Evolutionary conservation across 2,329 filamentous ascomycete genomes (phyloP), one percentile per base, ranked within the genome.

Genomic region (Colletotrichum echinochloae): DNA sequence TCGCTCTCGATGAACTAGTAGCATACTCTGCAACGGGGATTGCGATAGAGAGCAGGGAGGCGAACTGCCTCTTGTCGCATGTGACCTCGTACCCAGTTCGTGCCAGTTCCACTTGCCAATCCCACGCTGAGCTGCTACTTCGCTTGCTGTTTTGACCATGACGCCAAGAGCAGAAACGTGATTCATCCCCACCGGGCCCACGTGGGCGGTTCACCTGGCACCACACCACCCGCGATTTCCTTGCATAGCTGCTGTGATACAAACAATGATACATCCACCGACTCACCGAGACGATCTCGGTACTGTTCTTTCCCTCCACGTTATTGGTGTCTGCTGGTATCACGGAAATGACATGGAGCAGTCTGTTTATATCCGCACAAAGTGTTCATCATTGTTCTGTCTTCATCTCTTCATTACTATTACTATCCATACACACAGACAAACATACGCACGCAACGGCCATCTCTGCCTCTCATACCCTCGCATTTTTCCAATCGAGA

Each of bases 401-500:
- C 41, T 70, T 71, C 69, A 56, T 69, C 60, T 65, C 60, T 44
- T 71, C 69, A 71, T 71, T 71, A 71, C 28, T 70, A 71, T 71
- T 71, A 71, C 60, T 70, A 71, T 68, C 68, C 64, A 71, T 71
- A 71, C 63, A 71, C 30, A 55, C 66, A 56, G 41, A 49, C 60
- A 66, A 65, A 56, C 69, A 60, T 26, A 26, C 59, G 20, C 41
- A 28, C 52, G 60, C 39, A 39, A 54, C 46, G 30, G 46, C 46
- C 61, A 30, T 46, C 51, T 63, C 37, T 26, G 30, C 60, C 56
- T 59, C 37, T 59, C 44, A n/a, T 28, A n/a, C 23, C 64, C 57
- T 63, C 52, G 44, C 35, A 23, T 39, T 63, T 63, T 61, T 68
- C 68, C 64, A 71, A 67, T 37, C 35, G 46, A 62, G 46, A 62